Evolutionary conservation across 176 grass and related monocot genomes (phyloP).

Genomic region (Musa acuminata): DNA sequence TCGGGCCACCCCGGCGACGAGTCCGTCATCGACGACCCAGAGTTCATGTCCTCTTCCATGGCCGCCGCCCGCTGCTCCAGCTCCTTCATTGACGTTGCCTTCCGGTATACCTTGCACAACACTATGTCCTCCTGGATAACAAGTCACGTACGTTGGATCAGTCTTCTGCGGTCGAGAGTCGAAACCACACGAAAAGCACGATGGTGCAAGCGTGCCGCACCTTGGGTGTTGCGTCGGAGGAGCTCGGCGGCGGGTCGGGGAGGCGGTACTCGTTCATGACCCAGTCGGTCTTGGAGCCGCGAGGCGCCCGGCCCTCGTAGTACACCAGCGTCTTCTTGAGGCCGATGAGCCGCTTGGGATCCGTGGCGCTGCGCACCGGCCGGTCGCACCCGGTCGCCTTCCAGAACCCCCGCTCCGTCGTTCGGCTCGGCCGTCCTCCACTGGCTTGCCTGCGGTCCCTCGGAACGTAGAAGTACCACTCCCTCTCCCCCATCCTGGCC

Average conservation of each 20-base stretch:
- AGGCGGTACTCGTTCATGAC: constrained; percentile 98
- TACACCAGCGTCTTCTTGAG: constrained; percentile 95
- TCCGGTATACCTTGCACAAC: constrained; percentile 82
- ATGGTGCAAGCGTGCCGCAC: no score
- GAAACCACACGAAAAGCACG: no score
- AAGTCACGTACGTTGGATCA: no score
- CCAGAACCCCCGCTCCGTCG: constrained; percentile 86
- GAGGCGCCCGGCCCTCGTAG: constrained; percentile 65
- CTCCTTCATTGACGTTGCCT: constrained; percentile 80
- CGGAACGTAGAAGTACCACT: constrained; percentile 98
- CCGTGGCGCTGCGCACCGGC: constrained; percentile 52
- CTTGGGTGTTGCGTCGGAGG: constrained; percentile 24
- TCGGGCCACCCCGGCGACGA: constrained; percentile 44
- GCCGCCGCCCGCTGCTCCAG: constrained; percentile 78
- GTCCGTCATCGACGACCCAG: constrained; percentile 28
- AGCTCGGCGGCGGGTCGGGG: constrained; percentile 18
- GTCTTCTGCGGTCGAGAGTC: no score
- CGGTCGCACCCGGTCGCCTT: constrained; percentile 91
- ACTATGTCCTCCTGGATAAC: constrained; percentile 65
- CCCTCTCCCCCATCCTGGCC: constrained; percentile 65
- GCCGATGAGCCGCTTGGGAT: constrained; percentile 80
- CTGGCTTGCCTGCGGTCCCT: constrained; percentile 50
- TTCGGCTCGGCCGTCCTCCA: constrained; percentile 61
- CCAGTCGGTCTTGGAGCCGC: constrained; percentile 84
- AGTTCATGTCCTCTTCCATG: constrained; percentile 43